Base-by-base conservation (phyloP, 1,284 basidiomycete genomes). In the Inonotus obliquus region DNA sequence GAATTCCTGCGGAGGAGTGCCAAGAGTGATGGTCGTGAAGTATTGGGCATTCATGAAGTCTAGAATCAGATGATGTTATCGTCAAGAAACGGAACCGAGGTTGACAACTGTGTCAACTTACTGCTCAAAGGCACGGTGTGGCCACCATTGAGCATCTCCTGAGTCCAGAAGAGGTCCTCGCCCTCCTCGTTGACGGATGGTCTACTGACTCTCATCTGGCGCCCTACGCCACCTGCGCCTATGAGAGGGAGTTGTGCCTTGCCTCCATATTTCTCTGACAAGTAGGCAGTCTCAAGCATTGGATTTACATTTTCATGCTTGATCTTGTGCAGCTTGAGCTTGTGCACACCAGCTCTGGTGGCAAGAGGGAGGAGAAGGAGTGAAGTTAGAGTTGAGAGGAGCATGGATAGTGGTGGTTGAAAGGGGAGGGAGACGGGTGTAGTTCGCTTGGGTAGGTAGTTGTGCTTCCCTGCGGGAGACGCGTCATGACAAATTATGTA, bases 11-110 rank as follows among this genome's bases (percentile, higher is more conserved):
- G 92, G 81, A 13, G 94, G 94, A 2, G 79, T 81, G 14, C 94
- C 96, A 60, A 99, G 74, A 10, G 79, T 75, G 66, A 99, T 96
- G 68, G 96, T 91, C 39, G 94, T 84, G 74, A 85, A 99, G 79
- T 99, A 98, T 76, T 99, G 96, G 29, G 96, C 96, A 73, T 98
- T 98, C 85, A 97, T 87, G 79, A 94, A 99, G 81, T 99, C 96
- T 85, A 66, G 82, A 59, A 11, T 17, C 17, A 52, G 17, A 27
- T 14, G 6, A 25, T 47, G 44, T 68, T 37, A 53, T 17, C 63
- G 57, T 65, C 51, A 27, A 49, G 4, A 21, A 47, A 45, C 41
- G 17, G 57, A 49, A 55, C 45, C 37, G 29, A 10, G 32, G 39
- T 60, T 19, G 38, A 29, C 14, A 32, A 27, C 51, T 27, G 44